Evolutionary conservation across 306 rosid species (phyloP).

Genomic region (Gillenia trifoliata): DNA sequence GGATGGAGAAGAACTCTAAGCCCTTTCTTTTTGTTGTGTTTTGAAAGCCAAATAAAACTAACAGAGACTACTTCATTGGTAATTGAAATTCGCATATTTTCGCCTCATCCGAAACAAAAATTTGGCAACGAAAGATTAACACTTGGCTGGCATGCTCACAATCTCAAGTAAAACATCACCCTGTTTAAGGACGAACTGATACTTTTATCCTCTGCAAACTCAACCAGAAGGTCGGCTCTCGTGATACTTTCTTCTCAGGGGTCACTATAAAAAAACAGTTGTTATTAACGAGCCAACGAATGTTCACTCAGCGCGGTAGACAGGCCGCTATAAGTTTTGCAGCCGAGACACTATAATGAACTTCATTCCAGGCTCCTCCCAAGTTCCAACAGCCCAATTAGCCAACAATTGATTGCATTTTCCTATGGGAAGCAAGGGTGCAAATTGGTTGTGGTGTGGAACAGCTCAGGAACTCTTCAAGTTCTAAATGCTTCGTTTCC

Average conservation of each 20-base stretch:
- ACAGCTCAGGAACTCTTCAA: not conserved
- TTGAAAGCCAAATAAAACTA: too few relatives aligned
- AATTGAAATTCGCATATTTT: too few relatives aligned
- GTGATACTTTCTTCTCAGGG: not conserved
- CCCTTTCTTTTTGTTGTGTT: too few relatives aligned
- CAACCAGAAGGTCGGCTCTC: not conserved
- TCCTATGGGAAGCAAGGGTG: not conserved
- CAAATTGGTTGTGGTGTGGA: not conserved
- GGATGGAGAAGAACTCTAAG: too few relatives aligned
- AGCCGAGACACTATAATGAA: not conserved
- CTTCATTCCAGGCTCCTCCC: not conserved
- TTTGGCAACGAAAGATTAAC: too few relatives aligned
- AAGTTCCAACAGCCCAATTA: not conserved
- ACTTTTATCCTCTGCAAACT: not conserved
- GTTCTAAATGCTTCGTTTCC: not conserved
- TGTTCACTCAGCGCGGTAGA: not conserved
- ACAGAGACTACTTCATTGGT: too few relatives aligned
- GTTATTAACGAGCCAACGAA: not conserved
- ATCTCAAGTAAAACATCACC: not conserved
- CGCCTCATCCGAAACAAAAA: too few relatives aligned
- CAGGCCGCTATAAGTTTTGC: not conserved
- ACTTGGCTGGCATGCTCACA: not conserved
- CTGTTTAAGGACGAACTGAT: not conserved
- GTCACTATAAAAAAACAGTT: not conserved
- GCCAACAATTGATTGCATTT: too few relatives aligned